These are phyloP conservation scores for Penicillium odoratum DNA, from an alignment of 495 filamentous ascomycete genomes.

Conservation along the genomic window DNA sequence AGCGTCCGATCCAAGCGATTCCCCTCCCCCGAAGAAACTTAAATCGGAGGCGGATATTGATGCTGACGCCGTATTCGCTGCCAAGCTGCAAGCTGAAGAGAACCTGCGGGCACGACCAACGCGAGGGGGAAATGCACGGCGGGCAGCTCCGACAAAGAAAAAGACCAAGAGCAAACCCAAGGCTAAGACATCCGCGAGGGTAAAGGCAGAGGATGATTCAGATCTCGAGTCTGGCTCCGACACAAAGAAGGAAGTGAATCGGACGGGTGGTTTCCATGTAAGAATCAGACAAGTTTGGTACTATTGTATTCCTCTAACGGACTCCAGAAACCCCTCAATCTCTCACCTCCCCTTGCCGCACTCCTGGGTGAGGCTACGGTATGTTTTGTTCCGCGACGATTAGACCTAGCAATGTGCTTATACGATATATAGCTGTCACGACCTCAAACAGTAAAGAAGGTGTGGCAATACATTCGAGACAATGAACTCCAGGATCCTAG, in stretches of 20 bases:
- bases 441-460: constrained; percentile 90
- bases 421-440: constrained; percentile 66
- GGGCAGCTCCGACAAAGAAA: constrained; percentile 60
- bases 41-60: constrained; percentile 58
- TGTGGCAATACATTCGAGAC: constrained; percentile 91
- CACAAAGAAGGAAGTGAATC: constrained; percentile 62
- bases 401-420: constrained; percentile 13
- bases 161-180: constrained; percentile 68
- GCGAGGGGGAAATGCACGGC: constrained; percentile 59
- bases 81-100: constrained; percentile 87
- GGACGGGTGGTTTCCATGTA: constrained; percentile 69
- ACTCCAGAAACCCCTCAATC: constrained; percentile 61
- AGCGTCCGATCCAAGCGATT: constrained; percentile 44
- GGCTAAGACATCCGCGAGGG: constrained; percentile 78
- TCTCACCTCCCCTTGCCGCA: constrained; percentile 65
- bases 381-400: constrained; percentile 17
- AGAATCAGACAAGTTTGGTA: constrained; percentile 2
- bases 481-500: constrained; percentile 84
- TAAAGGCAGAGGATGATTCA: constrained; percentile 77
- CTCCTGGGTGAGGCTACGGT: constrained; percentile 64
- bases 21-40: constrained; percentile 55
- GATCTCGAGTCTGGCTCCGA: constrained; percentile 66
- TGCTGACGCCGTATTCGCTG: constrained; percentile 82
- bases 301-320: constrained; percentile 10
- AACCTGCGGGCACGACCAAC: constrained; percentile 74